Conservation (phyloP, 306 rosid species). For the Cucurbita argyrosperma region DNA sequence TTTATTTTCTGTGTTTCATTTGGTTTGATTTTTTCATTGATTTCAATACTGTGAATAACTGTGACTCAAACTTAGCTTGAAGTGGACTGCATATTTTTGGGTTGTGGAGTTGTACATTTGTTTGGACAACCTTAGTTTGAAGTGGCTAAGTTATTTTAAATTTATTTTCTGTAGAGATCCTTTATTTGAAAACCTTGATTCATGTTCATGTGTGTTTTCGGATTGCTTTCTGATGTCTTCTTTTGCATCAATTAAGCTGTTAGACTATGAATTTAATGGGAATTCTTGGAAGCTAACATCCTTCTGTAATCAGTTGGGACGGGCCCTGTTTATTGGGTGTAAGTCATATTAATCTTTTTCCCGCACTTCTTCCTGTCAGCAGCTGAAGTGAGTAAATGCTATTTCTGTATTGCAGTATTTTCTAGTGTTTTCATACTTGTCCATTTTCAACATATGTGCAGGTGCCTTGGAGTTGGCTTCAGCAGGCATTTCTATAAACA, state of each 20-base stretch:
- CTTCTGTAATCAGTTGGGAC: background rate
- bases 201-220: background rate
- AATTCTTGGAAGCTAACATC: background rate
- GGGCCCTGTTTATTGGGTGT: background rate
- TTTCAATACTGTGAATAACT: background rate
- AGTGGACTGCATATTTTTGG: background rate
- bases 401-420: background rate
- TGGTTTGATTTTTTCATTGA: background rate
- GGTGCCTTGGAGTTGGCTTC: conserved; percentile 82
- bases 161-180: background rate
- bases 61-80: background rate
- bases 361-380: background rate
- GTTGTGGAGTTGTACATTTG: background rate
- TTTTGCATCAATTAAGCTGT: background rate
- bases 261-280: background rate
- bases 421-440: background rate
- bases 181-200: background rate
- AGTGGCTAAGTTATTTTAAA: background rate
- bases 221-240: background rate
- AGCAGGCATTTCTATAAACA: conserved; percentile 82
- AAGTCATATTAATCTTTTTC: background rate
- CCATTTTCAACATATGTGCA: conserved; percentile 5
- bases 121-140: background rate
- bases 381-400: background rate
- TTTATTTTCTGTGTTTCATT: background rate